Evolutionary conservation across 257 asterid species (phyloP).

Genomic region (Rhazya stricta): DNA sequence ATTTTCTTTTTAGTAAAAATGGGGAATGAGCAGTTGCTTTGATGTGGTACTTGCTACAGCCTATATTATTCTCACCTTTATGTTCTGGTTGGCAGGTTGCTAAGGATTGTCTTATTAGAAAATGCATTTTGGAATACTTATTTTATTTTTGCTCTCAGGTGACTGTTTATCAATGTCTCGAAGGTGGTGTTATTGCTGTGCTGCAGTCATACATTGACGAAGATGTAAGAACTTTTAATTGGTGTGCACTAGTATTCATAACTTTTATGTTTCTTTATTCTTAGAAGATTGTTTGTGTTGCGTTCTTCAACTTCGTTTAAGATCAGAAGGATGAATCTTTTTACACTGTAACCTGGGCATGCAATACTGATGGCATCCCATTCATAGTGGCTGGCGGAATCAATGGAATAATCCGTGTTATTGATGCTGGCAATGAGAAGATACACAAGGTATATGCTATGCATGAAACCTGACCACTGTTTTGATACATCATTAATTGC

Average conservation of each 20-base stretch:
- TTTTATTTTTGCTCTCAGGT: conserved; percentile 43
- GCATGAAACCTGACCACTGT: not conserved
- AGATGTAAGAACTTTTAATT: conserved; percentile 52
- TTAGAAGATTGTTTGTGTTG: conserved; percentile 18
- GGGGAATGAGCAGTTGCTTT: not conserved
- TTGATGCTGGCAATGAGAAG: conserved; percentile 87
- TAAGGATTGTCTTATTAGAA: not conserved
- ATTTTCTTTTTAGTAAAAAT: not conserved
- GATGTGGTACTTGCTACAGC: not conserved
- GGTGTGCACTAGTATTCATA: not conserved
- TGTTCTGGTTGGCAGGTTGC: not conserved
- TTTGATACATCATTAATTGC: not conserved
- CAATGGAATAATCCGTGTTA: conserved; percentile 81
- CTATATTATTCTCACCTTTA: not conserved
- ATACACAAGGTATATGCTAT: conserved; percentile 58
- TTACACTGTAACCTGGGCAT: conserved; percentile 97
- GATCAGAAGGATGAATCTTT: conserved; percentile 97
- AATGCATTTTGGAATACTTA: not conserved
- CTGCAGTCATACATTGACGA: conserved; percentile 96
- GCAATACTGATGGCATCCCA: conserved; percentile 76
- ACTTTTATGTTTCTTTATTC: not conserved
- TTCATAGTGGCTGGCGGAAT: conserved; percentile 89
- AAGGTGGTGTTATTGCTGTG: conserved; percentile 90
- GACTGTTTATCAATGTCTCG: conserved; percentile 86
- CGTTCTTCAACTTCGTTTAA: conserved; percentile 26